Conservation (phyloP, 1,284 basidiomycete genomes). For the Phylloboletellus chloephorus region DNA sequence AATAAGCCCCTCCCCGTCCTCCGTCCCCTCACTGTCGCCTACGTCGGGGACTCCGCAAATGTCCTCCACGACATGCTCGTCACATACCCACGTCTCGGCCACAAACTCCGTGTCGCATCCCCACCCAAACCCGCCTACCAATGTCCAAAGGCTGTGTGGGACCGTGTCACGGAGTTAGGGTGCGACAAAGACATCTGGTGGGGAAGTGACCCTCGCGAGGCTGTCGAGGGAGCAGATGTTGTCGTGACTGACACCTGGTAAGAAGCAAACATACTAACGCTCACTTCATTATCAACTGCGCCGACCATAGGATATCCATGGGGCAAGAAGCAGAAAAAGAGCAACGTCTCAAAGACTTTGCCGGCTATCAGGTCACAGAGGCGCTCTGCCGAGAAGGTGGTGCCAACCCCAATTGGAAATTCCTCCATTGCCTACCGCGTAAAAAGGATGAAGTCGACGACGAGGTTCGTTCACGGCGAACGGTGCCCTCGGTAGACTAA, state of each 20-base stretch:
- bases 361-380: conserved; percentile 94
- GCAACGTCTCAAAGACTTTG: conserved; percentile 83
- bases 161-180: conserved; percentile 62
- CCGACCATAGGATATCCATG: conserved; percentile 83
- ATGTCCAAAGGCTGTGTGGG: conserved; percentile 78
- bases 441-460: conserved; percentile 94
- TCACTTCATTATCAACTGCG: not conserved
- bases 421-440: conserved; percentile 93
- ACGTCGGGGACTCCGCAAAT: conserved; percentile 95
- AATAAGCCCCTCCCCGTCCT: conserved; percentile 38
- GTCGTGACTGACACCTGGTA: conserved; percentile 96
- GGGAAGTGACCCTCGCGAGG: conserved; percentile 77
- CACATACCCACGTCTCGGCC: conserved; percentile 87
- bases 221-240: conserved; percentile 86
- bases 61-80: conserved; percentile 98
- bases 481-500: not conserved
- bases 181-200: conserved; percentile 73
- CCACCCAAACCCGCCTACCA: conserved; percentile 63
- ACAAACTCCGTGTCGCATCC: conserved; percentile 80
- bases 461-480: conserved; percentile 51
- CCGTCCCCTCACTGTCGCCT: conserved; percentile 78
- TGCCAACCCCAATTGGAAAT: conserved; percentile 88
- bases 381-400: conserved; percentile 70
- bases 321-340: conserved; percentile 94
- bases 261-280: conserved; percentile 20